Evolutionary conservation across 1,284 basidiomycete genomes (phyloP).

Genomic region (Ceratobasidium sp.): DNA sequence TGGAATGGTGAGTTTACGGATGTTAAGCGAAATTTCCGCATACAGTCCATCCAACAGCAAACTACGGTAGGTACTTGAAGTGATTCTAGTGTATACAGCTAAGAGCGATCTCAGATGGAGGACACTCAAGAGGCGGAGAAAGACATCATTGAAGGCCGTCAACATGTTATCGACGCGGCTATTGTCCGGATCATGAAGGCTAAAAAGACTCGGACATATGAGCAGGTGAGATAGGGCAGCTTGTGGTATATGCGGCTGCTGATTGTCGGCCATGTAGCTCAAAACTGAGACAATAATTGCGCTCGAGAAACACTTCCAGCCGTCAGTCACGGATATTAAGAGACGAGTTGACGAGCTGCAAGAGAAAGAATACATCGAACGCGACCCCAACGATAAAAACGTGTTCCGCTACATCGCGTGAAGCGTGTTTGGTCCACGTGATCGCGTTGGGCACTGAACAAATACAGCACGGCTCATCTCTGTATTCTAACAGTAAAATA

Average conservation of each 20-base stretch:
- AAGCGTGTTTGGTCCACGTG: constrained; percentile 41
- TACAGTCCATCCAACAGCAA: constrained; percentile 96
- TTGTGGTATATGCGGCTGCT: constrained; percentile 62
- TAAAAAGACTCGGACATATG: constrained; percentile 74
- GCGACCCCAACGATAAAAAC: constrained; percentile 78
- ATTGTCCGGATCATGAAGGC: constrained; percentile 97
- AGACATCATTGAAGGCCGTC: constrained; percentile 88
- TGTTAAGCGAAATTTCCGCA: constrained; percentile 83
- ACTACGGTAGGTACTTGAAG: constrained; percentile 73
- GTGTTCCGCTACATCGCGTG: constrained; percentile 83
- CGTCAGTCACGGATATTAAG: constrained; percentile 66
- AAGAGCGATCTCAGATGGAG: constrained; percentile 70
- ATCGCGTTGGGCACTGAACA: constrained; percentile 23
- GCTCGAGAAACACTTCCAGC: constrained; percentile 81
- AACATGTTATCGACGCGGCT: constrained; percentile 89
- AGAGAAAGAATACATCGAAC: constrained; percentile 81
- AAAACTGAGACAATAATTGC: constrained; percentile 83
- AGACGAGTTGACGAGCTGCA: constrained; percentile 65
- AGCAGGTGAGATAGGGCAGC: constrained; percentile 53
- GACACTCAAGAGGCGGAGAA: constrained; percentile 87
- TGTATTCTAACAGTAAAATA: constrained; percentile 17
- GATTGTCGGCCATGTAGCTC: constrained; percentile 76
- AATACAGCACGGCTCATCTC: not conserved
- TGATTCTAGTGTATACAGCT: not conserved
- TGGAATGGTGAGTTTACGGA: constrained; percentile 90